A percentile compares a stretch with the other conserved stretches of the same genome.
These are phyloP conservation scores for Tricholoma saponaceum DNA, from an alignment of 768 basidiomycete genomes.

Conservation along the genomic window DNA sequence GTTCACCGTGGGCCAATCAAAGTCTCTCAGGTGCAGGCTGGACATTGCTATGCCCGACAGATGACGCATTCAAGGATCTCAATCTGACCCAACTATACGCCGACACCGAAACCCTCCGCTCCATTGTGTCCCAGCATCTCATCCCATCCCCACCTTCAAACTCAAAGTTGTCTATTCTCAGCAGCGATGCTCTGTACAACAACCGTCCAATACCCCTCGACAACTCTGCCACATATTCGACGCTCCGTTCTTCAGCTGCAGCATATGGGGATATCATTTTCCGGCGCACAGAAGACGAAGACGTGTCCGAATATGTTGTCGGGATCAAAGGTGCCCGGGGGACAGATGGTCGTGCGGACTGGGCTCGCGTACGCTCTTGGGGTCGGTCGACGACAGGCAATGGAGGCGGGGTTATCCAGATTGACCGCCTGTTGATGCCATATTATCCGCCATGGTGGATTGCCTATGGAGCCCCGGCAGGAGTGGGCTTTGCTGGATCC, in stretches of 20 bases:
- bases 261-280: constrained; percentile 85
- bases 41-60: constrained; percentile 88
- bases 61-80: constrained; percentile 84
- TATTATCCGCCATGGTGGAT: constrained; percentile 87
- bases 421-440: constrained; percentile 80
- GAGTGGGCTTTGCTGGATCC: constrained; percentile 56
- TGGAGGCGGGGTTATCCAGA: constrained; percentile 85
- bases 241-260: constrained; percentile 62
- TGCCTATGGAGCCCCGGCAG: constrained; percentile 66
- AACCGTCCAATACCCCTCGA: constrained; percentile 71
- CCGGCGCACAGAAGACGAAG: constrained; percentile 41
- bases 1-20: constrained; percentile 57
- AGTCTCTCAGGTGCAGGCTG: constrained; percentile 56
- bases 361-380: constrained; percentile 65
- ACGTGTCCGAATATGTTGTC: constrained; percentile 54
- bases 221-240: constrained; percentile 70
- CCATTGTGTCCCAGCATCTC: constrained; percentile 74
- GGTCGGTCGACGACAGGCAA: constrained; percentile 71
- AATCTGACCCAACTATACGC: constrained; percentile 75
- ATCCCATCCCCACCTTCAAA: constrained; percentile 42
- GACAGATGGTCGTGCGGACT: constrained; percentile 56
- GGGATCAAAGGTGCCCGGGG: constrained; percentile 74
- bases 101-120: constrained; percentile 47
- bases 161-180: constrained; percentile 17
- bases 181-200: constrained; percentile 45